Evolutionary conservation across 257 asterid genomes (phyloP), one percentile per base, ranked within the genome.

Genomic region (Penstemon barbatus): DNA sequence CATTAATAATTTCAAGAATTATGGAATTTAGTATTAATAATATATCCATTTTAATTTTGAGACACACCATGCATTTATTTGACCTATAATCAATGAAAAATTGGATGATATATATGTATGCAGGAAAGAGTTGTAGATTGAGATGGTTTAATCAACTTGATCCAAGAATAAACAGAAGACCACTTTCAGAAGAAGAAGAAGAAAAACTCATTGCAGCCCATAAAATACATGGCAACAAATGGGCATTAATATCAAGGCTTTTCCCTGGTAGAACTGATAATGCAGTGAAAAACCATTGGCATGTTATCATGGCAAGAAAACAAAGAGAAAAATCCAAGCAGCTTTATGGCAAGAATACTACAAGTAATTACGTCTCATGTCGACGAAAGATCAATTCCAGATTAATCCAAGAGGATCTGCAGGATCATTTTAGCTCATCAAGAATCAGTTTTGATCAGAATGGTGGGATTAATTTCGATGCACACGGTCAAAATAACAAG

Each of bases 271-370:
- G 98, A 80, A 92, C 98, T 39, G 98, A 92, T 55, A 92, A 92
- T 77, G 96, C 98, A 5, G 98, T 92, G 6, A 92, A 92, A 78
- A 92, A 92, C 73, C 98, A 92, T 69, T 89, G 98, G 98, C 98
- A 92, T 75, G 98, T 89, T 0, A 72, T 92, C 12, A 89, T 89
- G 97, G 98, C 98, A 13, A 86, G 98, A 75, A 89, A 77, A 57
- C 96, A 89, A 78, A 83, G 98, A 71, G 91, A 92, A 72, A 85
- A 85, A 73, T 82, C 89, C 73, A 89, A 87, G 79, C 38, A 87
- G 79, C 38, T 80, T 40, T 65, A 70, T 53, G 80, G 84, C 64
- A 89, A 87, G 74, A 85, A 15, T 15, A 15, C 18, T 15, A 15
- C 18, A 15, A 15, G 79, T 40, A 70, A 52, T 60, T 81, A 74